phyloP scores from a whole-genome alignment of 148 eudicot species.

The Fallopia convolvulus region DNA sequence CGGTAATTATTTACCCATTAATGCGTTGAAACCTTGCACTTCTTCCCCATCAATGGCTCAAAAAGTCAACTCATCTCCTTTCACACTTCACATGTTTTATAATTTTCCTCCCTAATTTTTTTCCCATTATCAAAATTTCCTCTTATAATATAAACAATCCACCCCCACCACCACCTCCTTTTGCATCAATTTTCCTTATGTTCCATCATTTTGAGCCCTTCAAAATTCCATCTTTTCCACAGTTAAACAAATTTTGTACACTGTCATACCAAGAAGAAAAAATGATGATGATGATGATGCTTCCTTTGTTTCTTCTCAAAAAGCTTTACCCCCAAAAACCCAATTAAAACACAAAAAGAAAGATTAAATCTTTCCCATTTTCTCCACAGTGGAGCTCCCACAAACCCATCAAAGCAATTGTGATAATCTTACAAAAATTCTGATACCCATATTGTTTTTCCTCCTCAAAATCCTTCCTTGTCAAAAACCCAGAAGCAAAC shows the following conservation, averaged over 20 bases:
- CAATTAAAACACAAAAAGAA: not conserved
- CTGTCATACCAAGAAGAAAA: not conserved
- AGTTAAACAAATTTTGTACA: not conserved
- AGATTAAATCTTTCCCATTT: not conserved
- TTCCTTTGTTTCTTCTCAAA: not conserved
- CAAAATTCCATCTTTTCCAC: constrained; percentile 4
- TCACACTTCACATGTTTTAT: constrained; percentile 9
- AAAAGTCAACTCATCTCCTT: constrained; percentile 1
- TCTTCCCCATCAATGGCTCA: not conserved
- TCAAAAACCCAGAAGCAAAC: not conserved
- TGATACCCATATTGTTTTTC: not conserved
- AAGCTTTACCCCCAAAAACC: not conserved
- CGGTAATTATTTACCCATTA: not conserved
- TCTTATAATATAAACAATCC: not conserved
- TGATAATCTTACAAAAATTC: not conserved
- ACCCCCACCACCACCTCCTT: not conserved
- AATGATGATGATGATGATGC: not conserved
- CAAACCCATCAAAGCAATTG: not conserved
- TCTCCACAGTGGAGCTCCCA: constrained; percentile 10
- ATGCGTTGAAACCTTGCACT: constrained; percentile 2
- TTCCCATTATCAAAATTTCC: not conserved
- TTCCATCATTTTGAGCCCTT: constrained; percentile 6
- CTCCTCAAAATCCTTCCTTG: not conserved
- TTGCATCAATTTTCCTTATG: not conserved
- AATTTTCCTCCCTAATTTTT: not conserved